Percentiles rank a stretch among this genome's conserved stretches.
Conservation (phyloP, 306 rosid species). For the Inga oerstediana region DNA sequence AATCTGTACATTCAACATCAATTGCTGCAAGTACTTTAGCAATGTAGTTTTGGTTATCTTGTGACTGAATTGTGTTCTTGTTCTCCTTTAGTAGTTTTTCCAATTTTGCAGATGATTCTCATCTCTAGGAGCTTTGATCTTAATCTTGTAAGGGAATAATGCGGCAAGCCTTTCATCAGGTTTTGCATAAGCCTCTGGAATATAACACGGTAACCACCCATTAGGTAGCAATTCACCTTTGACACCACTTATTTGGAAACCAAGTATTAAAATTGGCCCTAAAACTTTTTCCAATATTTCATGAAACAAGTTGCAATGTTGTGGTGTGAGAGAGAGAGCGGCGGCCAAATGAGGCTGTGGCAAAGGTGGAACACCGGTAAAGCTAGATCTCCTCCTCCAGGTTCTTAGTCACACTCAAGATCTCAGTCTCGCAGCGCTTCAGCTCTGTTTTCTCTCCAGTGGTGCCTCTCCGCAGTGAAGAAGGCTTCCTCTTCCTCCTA, state of each 20-base stretch:
- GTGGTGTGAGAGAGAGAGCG: too few relatives aligned
- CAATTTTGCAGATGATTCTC: constrained; percentile 57
- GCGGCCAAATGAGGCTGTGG: too few relatives aligned
- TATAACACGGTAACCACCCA: not conserved
- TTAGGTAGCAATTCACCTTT: not conserved
- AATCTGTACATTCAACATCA: constrained; percentile 82
- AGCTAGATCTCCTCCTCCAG: too few relatives aligned
- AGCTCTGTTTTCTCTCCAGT: too few relatives aligned
- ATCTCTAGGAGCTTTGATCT: constrained; percentile 67
- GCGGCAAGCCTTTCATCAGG: constrained; percentile 56
- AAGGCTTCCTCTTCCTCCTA: too few relatives aligned
- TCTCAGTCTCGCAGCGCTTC: too few relatives aligned
- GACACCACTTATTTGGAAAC: constrained; percentile 57
- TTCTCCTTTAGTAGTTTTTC: constrained; percentile 76
- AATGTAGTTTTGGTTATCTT: constrained; percentile 88
- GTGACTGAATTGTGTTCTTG: constrained; percentile 62
- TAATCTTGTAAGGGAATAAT: constrained; percentile 71
- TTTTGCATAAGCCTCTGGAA: constrained; percentile 47
- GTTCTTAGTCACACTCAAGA: too few relatives aligned
- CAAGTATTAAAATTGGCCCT: constrained; percentile 77
- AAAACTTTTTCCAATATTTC: constrained; percentile 71
- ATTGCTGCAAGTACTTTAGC: constrained; percentile 79
- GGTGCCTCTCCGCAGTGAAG: too few relatives aligned
- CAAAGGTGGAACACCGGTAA: too few relatives aligned
- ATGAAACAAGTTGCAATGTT: constrained; percentile 47